phyloP scores from a whole-genome alignment of 1,284 basidiomycete species.

The Ustilago shanxiensis region DNA sequence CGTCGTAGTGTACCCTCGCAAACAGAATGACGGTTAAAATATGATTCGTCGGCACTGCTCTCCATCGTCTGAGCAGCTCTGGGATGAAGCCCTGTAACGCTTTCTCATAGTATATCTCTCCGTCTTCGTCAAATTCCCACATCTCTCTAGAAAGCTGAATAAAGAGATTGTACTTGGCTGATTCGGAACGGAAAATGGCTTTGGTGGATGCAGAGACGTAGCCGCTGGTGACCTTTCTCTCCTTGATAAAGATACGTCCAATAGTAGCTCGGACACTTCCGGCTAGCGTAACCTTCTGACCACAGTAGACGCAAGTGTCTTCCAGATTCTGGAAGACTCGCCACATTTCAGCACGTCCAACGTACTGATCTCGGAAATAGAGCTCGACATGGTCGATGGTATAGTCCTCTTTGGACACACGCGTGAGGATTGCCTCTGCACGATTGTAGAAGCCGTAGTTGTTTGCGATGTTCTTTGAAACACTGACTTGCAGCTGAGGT shows the following conservation, averaged over 20 bases:
- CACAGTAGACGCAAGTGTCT: slow-evolving; percentile 69
- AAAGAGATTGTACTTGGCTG: slow-evolving; percentile 84
- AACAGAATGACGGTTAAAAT: slow-evolving; percentile 94
- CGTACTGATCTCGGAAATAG: slow-evolving; percentile 68
- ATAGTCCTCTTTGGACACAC: slow-evolving; percentile 53
- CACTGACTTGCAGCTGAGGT: slow-evolving; percentile 63
- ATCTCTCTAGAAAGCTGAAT: slow-evolving; percentile 95
- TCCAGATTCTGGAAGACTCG: slow-evolving; percentile 61
- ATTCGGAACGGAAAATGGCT: slow-evolving; percentile 85
- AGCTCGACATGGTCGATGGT: slow-evolving; percentile 69
- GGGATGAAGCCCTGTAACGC: slow-evolving; percentile 79
- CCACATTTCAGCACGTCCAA: slow-evolving; percentile 70
- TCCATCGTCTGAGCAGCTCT: slow-evolving; percentile 72
- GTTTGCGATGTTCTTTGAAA: slow-evolving; percentile 58
- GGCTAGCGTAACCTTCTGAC: slow-evolving; percentile 65
- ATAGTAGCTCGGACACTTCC: slow-evolving; percentile 66
- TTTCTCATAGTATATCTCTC: slow-evolving; percentile 87
- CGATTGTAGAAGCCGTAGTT: slow-evolving; percentile 63
- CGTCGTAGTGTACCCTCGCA: slow-evolving; percentile 91
- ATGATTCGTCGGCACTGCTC: slow-evolving; percentile 82
- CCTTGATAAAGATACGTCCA: slow-evolving; percentile 66
- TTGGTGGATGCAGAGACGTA: slow-evolving; percentile 87
- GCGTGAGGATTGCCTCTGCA: slow-evolving; percentile 54
- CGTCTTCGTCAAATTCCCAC: slow-evolving; percentile 97
- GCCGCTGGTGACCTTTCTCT: slow-evolving; percentile 75